Percentiles rank a stretch among this genome's conserved stretches.
Evolutionary conservation across 495 filamentous ascomycete species (phyloP).

Genomic region (Tuber aestivum): DNA sequence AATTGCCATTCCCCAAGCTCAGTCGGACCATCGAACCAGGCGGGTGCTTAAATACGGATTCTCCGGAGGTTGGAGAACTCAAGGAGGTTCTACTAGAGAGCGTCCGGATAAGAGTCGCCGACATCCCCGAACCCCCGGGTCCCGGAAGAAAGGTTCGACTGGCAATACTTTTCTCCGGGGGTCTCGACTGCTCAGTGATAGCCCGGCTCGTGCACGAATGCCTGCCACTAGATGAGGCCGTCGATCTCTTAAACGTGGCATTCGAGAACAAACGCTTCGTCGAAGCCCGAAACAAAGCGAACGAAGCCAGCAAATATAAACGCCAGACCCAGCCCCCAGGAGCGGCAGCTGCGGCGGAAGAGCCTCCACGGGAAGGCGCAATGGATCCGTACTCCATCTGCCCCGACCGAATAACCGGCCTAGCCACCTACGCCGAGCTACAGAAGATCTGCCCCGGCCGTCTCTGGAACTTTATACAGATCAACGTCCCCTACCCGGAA

Average conservation of each 20-base stretch:
- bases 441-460: slow-evolving; percentile 63
- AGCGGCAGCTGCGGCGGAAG: slow-evolving; percentile 6
- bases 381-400: slow-evolving; percentile 64
- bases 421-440: slow-evolving; percentile 68
- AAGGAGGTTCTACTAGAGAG: slow-evolving; percentile 58
- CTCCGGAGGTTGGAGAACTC: slow-evolving; percentile 54
- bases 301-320: slow-evolving; percentile 19
- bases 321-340: slow-evolving; percentile 14
- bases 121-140: slow-evolving; percentile 57
- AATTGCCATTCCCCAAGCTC: slow-evolving; percentile 40
- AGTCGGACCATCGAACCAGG: slow-evolving; percentile 5
- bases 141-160: slow-evolving; percentile 46
- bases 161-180: slow-evolving; percentile 88
- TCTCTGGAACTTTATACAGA: slow-evolving; percentile 70
- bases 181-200: slow-evolving; percentile 84
- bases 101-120: slow-evolving; percentile 57
- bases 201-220: slow-evolving; percentile 78
- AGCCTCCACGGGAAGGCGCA: slow-evolving; percentile 11
- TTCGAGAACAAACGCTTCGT: slow-evolving; percentile 86
- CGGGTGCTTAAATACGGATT: slow-evolving; percentile 46
- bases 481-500: slow-evolving; percentile 78
- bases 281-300: slow-evolving; percentile 45
- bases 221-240: slow-evolving; percentile 58
- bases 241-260: slow-evolving; percentile 91
- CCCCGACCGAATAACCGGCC: slow-evolving; percentile 82